Evolutionary conservation across 331 rosid genomes (phyloP).

Genomic region (Acacia concinna): DNA sequence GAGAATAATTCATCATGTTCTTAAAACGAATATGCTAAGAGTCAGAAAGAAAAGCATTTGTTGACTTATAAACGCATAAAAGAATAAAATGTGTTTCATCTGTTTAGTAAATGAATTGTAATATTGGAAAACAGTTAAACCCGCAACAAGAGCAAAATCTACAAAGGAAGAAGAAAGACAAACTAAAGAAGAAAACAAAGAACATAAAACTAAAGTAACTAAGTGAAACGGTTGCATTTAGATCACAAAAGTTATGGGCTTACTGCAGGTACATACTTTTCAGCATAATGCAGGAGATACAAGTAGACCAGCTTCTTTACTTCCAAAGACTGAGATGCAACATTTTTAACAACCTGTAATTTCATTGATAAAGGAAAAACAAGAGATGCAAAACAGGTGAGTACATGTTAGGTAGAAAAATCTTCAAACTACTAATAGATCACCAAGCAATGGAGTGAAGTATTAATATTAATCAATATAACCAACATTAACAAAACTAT

Average conservation of each 20-base stretch:
- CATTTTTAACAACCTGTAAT: slow-evolving; percentile 89
- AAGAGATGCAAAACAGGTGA: slow-evolving; percentile 3
- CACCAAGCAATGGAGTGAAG: neutral
- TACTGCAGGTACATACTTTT: slow-evolving; percentile 58
- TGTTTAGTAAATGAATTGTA: neutral
- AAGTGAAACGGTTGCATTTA: neutral
- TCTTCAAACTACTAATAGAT: neutral
- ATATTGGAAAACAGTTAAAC: neutral
- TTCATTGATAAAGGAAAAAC: slow-evolving; percentile 21
- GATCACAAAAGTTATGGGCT: neutral
- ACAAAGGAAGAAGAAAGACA: neutral
- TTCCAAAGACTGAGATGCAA: slow-evolving; percentile 85
- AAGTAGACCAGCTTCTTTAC: slow-evolving; percentile 95
- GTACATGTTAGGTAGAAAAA: neutral
- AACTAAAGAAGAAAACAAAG: neutral
- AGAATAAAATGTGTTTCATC: slow-evolving; percentile 13
- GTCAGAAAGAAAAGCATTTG: slow-evolving; percentile 3
- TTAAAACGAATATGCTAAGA: slow-evolving; percentile 2
- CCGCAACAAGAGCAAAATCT: neutral
- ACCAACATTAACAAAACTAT: neutral
- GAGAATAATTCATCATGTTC: neutral
- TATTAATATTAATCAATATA: neutral
- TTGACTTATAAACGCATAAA: slow-evolving; percentile 23
- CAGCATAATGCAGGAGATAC: slow-evolving; percentile 95
- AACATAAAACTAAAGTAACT: neutral